A percentile compares a stretch with the other conserved stretches of the same genome.
Evolutionary conservation across 371 early-diverging fungal species (phyloP).

Genomic region (Saksenaea vasiformis): DNA sequence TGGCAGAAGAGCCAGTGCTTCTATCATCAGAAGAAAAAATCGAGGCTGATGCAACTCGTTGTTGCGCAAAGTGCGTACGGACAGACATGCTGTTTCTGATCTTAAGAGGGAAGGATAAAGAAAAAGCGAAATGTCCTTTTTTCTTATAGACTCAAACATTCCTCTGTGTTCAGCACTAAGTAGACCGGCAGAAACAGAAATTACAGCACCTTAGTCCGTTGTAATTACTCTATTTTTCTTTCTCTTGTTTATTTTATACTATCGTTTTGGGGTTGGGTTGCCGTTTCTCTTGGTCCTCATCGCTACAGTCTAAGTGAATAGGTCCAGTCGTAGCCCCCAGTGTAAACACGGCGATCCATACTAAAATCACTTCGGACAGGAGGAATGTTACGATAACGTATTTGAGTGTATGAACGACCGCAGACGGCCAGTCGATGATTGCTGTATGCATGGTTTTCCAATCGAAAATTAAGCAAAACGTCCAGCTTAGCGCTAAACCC

Average conservation of each 20-base stretch:
- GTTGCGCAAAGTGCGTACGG: neutral
- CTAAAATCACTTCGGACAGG: neutral
- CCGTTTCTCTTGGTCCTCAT: neutral
- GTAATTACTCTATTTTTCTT: neutral
- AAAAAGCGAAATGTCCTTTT: neutral
- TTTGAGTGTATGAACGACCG: slow-evolving; percentile 24
- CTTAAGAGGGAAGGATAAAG: neutral
- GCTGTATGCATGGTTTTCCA: slow-evolving; percentile 22
- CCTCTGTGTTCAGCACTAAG: neutral
- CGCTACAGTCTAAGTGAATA: neutral
- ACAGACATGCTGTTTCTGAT: neutral
- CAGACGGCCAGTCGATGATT: slow-evolving; percentile 6
- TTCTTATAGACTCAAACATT: neutral
- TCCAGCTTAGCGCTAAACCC: slow-evolving; percentile 44
- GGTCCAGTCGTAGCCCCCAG: neutral
- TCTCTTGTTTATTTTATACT: neutral
- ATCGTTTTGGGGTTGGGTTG: neutral
- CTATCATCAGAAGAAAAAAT: neutral
- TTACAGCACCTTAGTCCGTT: neutral
- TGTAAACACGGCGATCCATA: neutral
- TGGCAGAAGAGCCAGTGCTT: neutral
- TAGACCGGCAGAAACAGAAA: neutral
- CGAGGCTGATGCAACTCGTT: neutral
- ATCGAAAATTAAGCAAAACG: slow-evolving; percentile 44
- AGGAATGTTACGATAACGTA: slow-evolving; percentile 27